phyloP scores from a whole-genome alignment of 1,284 basidiomycete species.

The Moesziomyces antarcticus region DNA sequence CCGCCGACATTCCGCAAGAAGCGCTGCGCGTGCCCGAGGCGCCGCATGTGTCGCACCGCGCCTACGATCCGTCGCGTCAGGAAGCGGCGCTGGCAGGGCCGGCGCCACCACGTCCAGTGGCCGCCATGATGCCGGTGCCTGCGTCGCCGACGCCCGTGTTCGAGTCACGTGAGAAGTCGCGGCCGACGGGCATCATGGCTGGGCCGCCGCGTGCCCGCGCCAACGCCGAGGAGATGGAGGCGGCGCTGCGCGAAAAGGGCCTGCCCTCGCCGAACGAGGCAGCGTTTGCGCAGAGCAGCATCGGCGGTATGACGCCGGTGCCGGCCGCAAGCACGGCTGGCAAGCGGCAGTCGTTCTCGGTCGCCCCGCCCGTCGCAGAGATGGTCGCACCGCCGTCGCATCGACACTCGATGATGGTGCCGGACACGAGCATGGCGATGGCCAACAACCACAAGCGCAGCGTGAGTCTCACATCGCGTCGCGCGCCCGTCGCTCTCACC shows the following conservation, averaged over 20 bases:
- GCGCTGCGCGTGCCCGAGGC: conserved; percentile 61
- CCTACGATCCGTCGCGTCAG: conserved; percentile 48
- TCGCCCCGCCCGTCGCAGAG: conserved; percentile 9
- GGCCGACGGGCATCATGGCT: conserved; percentile 60
- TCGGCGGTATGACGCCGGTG: conserved; percentile 23
- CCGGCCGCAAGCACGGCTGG: conserved; percentile 19
- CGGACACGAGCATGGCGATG: conserved; percentile 31
- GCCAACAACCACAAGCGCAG: conserved; percentile 55
- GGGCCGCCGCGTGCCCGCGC: conserved; percentile 63
- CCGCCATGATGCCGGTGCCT: conserved; percentile 27
- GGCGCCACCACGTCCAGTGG: conserved; percentile 24
- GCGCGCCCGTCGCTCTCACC: conserved; percentile 13
- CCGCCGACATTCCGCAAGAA: conserved; percentile 66
- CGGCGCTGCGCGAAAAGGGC: conserved; percentile 50
- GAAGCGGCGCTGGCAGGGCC: conserved; percentile 32
- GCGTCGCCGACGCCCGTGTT: conserved; percentile 63
- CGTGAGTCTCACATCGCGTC: conserved; percentile 45
- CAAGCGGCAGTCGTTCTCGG: conserved; percentile 27
- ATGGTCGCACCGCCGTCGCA: conserved; percentile 11
- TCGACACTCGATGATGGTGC: conserved; percentile 46
- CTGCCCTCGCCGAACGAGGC: conserved; percentile 37
- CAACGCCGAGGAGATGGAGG: conserved; percentile 63
- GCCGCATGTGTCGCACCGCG: conserved; percentile 57
- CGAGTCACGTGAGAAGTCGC: conserved; percentile 65
- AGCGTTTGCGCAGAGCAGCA: conserved; percentile 18